Evolutionary conservation across 176 grass and related monocot genomes (phyloP).

Genomic region (Aegilops speltoides): DNA sequence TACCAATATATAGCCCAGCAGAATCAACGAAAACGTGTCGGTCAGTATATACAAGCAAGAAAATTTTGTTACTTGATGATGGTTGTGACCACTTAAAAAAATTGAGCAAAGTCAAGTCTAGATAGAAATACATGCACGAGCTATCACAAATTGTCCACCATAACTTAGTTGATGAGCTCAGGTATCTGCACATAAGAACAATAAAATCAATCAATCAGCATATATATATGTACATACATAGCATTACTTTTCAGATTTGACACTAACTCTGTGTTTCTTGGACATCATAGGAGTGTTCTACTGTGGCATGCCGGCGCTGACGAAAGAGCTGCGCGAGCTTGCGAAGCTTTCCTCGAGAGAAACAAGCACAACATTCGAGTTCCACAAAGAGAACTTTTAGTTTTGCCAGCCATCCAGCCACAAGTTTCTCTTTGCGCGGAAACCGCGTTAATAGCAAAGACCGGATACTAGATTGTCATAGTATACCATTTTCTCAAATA

Average conservation of each 20-base stretch:
- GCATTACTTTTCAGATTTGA: no score
- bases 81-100: neutral
- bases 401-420: neutral
- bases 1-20: conserved; percentile 84
- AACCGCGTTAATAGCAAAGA: conserved; percentile 24
- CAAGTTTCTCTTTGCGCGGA: neutral
- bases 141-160: neutral
- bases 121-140: neutral
- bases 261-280: neutral
- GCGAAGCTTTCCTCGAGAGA: conserved; percentile 70
- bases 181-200: neutral
- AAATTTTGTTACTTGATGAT: no score
- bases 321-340: conserved; percentile 60
- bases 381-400: conserved; percentile 94
- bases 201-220: neutral
- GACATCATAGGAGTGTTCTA: conserved; percentile 79
- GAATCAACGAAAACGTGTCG: conserved; percentile 66
- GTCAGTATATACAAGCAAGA: conserved; percentile 24
- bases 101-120: neutral
- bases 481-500: no score
- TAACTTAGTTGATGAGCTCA: neutral
- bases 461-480: neutral
- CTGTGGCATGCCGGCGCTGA: conserved; percentile 70
- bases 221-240: neutral
- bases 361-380: conserved; percentile 77